Evolutionary conservation across 2,329 filamentous ascomycete species (phyloP).

Genomic region (Epicoccum nigrum): DNA sequence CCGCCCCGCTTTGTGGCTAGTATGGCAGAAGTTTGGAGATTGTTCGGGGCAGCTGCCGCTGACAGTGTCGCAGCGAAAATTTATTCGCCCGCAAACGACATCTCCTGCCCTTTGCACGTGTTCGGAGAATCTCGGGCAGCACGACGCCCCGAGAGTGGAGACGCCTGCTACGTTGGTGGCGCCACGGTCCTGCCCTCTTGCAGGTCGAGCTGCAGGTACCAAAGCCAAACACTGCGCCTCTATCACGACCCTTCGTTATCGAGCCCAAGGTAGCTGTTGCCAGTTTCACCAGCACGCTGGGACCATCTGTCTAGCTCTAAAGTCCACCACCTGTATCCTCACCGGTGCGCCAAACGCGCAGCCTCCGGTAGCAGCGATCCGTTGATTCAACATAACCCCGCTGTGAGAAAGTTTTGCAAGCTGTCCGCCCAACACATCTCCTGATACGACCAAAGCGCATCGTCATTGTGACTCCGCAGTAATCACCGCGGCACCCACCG

Average conservation of each 20-base stretch:
- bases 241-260: slow-evolving; percentile 17
- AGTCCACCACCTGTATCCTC: slow-evolving; percentile 11
- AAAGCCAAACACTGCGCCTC: slow-evolving; percentile 14
- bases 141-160: slow-evolving; percentile 15
- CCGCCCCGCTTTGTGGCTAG: slow-evolving; percentile 30
- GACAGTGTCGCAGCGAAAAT: slow-evolving; percentile 24
- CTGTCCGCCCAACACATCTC: slow-evolving; percentile 19
- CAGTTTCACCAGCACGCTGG: slow-evolving; percentile 11
- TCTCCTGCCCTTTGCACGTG: slow-evolving; percentile 18
- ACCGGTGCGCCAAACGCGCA: slow-evolving; percentile 14
- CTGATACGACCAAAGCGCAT: slow-evolving; percentile 13
- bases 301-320: slow-evolving; percentile 5
- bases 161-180: slow-evolving; percentile 27
- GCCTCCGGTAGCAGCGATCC: slow-evolving; percentile 9
- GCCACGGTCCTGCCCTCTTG: slow-evolving; percentile 22
- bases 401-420: slow-evolving; percentile 21
- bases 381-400: slow-evolving; percentile 19
- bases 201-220: slow-evolving; percentile 18
- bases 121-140: slow-evolving; percentile 15
- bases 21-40: slow-evolving; percentile 23
- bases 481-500: slow-evolving; percentile 9
- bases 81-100: slow-evolving; percentile 29
- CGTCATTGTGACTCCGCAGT: slow-evolving; percentile 11
- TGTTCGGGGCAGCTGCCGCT: slow-evolving; percentile 33
- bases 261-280: slow-evolving; percentile 6